phyloP scores from a whole-genome alignment of 2,329 filamentous ascomycete species.

The Neofusicoccum kwambonambiense region DNA sequence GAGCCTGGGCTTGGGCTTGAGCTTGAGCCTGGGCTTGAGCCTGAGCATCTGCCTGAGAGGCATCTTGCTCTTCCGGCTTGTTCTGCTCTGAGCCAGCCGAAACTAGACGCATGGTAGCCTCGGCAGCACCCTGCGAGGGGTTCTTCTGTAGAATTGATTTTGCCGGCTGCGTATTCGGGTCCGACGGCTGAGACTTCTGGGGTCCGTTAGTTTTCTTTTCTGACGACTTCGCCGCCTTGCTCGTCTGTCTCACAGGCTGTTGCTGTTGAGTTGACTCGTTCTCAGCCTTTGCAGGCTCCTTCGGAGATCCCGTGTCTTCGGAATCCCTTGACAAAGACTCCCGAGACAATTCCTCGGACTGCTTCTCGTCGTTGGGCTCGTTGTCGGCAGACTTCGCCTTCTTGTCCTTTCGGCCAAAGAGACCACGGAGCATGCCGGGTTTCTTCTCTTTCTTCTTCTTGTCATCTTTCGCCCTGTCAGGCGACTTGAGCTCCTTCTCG shows the following conservation, averaged over 20 bases:
- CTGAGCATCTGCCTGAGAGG: background rate
- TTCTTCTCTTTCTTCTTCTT: constrained; percentile 73
- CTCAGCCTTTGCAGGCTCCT: constrained; percentile 27
- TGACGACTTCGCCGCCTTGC: constrained; percentile 27
- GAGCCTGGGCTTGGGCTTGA: background rate
- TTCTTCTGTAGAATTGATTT: constrained; percentile 24
- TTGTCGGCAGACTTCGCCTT: constrained; percentile 48
- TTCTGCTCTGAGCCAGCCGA: background rate
- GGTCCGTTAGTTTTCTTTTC: constrained; percentile 14
- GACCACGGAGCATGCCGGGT: constrained; percentile 67
- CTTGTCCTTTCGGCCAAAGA: constrained; percentile 67
- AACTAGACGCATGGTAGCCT: constrained; percentile 18
- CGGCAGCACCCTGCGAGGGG: constrained; percentile 28
- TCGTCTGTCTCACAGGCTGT: constrained; percentile 31
- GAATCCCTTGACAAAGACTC: constrained; percentile 28
- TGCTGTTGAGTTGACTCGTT: constrained; percentile 22
- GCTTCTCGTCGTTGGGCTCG: constrained; percentile 47
- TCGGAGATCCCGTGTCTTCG: constrained; percentile 11
- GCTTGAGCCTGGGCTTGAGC: background rate
- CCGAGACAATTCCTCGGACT: constrained; percentile 36
- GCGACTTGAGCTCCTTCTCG: constrained; percentile 63
- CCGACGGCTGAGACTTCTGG: constrained; percentile 7
- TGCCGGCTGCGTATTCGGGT: background rate
- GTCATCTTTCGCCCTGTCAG: constrained; percentile 67
- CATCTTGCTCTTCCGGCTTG: background rate